Evolutionary conservation across 1,284 basidiomycete genomes (phyloP), one percentile per base, ranked within the genome.

Genomic region (Leucoagaricus sp.): DNA sequence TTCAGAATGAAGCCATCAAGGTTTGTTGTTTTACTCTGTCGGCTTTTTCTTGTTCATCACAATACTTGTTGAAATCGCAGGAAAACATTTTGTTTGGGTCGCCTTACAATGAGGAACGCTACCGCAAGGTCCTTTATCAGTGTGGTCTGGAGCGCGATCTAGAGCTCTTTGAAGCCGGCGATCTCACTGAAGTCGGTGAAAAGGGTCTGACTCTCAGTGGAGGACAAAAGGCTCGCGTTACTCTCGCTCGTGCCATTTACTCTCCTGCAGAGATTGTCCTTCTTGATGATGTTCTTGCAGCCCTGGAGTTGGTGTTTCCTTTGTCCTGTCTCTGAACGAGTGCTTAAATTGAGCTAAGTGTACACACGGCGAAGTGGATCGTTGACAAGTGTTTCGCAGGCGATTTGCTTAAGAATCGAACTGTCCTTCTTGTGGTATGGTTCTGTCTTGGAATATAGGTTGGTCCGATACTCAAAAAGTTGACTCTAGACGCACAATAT

Each of bases 341-440:
- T 26, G 6, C 26, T 40, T 17, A 26, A 9, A 29, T 31, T 21
- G 4, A 4, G 9, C 44, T 56, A 65, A 83, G 54, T 68, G 85
- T 87, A 58, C 89, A 88, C 60, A 94, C 90, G 0, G 79, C 89
- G 0, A 82, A 83, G 59, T 91, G 83, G 82, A 86, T 93, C 57
- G 83, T 93, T 10, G 83, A 91, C 17, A 82, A 91, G 51, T 87
- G 89, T 62, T 82, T 94, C 69, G 70, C 73, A 42, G 87, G 90
- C 3, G 84, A 88, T 59, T 74, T 93, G 6, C 72, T 93, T 36
- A 74, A 77, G 41, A 85, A 81, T 4, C 78, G 91, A 45, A 93
- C 91, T 0, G 75, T 93, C 33, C 70, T 93, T 21, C 74, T 93
- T 5, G 87, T 91, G 58, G 87, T 89, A 68, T 64, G 84, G n/a